Evolutionary conservation across 768 basidiomycete genomes (phyloP).

Genomic region (Naganishia randhawae): DNA sequence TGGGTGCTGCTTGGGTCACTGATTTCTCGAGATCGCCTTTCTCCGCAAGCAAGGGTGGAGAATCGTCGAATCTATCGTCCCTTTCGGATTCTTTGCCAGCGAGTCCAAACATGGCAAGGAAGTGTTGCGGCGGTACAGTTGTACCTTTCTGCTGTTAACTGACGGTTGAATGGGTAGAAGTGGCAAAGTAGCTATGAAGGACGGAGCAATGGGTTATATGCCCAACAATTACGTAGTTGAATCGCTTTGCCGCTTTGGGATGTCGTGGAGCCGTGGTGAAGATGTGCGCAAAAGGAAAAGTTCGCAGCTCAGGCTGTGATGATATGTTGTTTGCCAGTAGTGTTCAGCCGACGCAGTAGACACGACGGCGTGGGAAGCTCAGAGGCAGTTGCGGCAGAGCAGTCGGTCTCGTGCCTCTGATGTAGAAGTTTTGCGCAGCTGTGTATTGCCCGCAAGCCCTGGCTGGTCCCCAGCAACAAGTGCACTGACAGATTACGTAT

Average conservation of each 20-base stretch:
- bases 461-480: too few species aligned
- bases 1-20: background rate
- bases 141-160: background rate
- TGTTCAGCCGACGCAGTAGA: too few species aligned
- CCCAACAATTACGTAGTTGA: background rate
- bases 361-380: too few species aligned
- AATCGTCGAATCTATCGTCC: slow-evolving; percentile 1
- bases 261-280: background rate
- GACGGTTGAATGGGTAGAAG: background rate
- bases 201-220: background rate
- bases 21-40: background rate
- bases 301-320: background rate
- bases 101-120: slow-evolving; percentile 2
- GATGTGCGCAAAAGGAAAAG: background rate
- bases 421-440: too few species aligned
- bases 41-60: background rate
- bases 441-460: too few species aligned
- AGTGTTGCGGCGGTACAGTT: background rate
- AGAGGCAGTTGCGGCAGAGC: too few species aligned
- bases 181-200: background rate
- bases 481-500: too few species aligned
- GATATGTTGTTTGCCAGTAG: too few species aligned
- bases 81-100: slow-evolving; percentile 13
- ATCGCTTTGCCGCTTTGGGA: too few species aligned
- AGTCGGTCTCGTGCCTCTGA: too few species aligned